A percentile compares a stretch with the other conserved stretches of the same genome.
phyloP scores from a whole-genome alignment of 768 basidiomycete genomes.

The Lentinula sp. region DNA sequence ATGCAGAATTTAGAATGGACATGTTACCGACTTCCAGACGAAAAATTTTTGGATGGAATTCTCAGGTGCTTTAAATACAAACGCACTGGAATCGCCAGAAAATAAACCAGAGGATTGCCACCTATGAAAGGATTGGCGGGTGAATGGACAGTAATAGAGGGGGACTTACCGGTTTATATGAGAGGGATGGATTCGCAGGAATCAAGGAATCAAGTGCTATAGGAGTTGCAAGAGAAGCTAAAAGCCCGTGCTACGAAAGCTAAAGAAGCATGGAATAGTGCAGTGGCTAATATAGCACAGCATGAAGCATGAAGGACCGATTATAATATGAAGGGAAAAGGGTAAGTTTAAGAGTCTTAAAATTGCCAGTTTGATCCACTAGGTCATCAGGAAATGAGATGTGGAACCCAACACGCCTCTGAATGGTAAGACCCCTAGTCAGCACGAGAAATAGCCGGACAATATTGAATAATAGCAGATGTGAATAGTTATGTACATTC shows the following conservation, averaged over 20 bases:
- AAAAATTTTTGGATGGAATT: no score
- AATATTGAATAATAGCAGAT: slow-evolving; percentile 4
- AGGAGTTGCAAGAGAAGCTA: slow-evolving; percentile 35
- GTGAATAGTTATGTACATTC: slow-evolving; percentile 4
- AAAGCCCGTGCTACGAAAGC: slow-evolving; percentile 35
- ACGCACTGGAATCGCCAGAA: slow-evolving; percentile 48
- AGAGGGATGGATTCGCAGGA: slow-evolving; percentile 59
- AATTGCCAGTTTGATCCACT: no score
- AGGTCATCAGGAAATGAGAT: no score
- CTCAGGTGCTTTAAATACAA: background rate
- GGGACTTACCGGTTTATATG: slow-evolving; percentile 52
- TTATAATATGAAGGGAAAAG: background rate
- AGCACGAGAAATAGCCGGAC: slow-evolving; percentile 5
- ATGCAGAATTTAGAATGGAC: slow-evolving; percentile 49
- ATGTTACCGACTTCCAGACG: slow-evolving; percentile 31
- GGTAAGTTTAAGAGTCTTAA: no score
- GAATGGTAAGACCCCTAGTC: background rate
- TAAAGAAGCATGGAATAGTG: slow-evolving; percentile 11
- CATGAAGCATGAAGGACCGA: background rate
- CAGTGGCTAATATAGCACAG: slow-evolving; percentile 12
- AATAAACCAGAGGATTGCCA: slow-evolving; percentile 48
- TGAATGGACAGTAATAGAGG: background rate
- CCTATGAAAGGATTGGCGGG: slow-evolving; percentile 29
- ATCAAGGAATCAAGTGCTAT: slow-evolving; percentile 14
- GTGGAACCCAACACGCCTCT: no score